Conservation (phyloP, 1,139 yeast genomes). For the Sugiyamaella castrensis region DNA sequence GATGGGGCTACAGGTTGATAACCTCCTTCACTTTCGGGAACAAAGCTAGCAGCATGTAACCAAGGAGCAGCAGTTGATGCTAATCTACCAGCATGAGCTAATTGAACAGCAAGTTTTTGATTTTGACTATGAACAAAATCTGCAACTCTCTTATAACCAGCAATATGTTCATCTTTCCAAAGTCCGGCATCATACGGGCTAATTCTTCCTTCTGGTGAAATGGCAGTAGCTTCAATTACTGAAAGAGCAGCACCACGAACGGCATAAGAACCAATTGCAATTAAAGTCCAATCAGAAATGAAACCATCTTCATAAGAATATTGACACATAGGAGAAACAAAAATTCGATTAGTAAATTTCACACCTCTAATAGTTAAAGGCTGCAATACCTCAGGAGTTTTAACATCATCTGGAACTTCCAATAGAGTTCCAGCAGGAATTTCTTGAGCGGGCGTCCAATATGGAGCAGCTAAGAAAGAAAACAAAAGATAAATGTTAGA, state of each 20-base stretch:
- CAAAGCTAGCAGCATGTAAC: slow-evolving; percentile 4
- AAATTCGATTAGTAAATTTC: slow-evolving; percentile 47
- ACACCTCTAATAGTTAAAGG: slow-evolving; percentile 43
- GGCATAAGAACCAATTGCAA: slow-evolving; percentile 32
- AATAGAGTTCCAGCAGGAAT: slow-evolving; percentile 30
- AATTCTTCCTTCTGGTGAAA: slow-evolving; percentile 43
- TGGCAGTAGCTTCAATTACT: slow-evolving; percentile 52
- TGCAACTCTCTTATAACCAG: slow-evolving; percentile 47
- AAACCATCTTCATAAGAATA: slow-evolving; percentile 46
- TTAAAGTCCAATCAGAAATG: slow-evolving; percentile 44
- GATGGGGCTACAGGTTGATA: slow-evolving; percentile 14
- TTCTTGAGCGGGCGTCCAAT: slow-evolving; percentile 26
- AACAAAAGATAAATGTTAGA: no score
- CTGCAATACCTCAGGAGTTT: slow-evolving; percentile 40
- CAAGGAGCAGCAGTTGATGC: slow-evolving; percentile 12
- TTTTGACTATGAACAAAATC: slow-evolving; percentile 57
- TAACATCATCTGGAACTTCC: slow-evolving; percentile 15
- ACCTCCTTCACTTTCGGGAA: slow-evolving; percentile 11
- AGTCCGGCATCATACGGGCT: slow-evolving; percentile 51
- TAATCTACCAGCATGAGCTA: slow-evolving; percentile 59
- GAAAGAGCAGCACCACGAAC: slow-evolving; percentile 52
- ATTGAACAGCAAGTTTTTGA: slow-evolving; percentile 50
- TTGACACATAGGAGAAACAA: slow-evolving; percentile 60
- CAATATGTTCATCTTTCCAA: slow-evolving; percentile 51
- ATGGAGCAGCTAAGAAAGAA: slow-evolving; percentile 1